A percentile compares a stretch with the other conserved stretches of the same genome.
Evolutionary conservation across 805 yeast genomes (phyloP).

Genomic region (Kluyveromyces wickerhamii): DNA sequence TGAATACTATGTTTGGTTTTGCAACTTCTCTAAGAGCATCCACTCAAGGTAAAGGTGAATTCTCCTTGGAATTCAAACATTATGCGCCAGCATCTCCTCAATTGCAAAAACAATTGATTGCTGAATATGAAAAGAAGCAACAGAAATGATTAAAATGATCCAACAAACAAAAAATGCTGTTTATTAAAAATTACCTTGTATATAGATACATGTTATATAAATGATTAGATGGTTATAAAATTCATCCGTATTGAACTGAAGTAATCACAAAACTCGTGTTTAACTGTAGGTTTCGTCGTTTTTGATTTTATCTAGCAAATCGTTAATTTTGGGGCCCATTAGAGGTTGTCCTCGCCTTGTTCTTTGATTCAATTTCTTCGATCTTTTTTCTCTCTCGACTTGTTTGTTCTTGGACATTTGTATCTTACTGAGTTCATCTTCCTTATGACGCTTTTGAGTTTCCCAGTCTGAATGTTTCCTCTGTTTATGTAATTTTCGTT

Average conservation of each 20-base stretch:
- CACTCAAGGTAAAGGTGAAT: conserved; percentile 99
- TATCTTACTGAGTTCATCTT: conserved; percentile 32
- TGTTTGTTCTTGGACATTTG: conserved; percentile 33
- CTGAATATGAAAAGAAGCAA: conserved; percentile 62
- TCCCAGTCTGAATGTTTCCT: conserved; percentile 29
- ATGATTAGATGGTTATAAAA: background rate
- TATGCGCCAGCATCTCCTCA: conserved; percentile 89
- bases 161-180: background rate
- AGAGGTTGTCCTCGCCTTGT: conserved; percentile 80
- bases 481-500: conserved; percentile 30
- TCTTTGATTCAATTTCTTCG: conserved; percentile 39
- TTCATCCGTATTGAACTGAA: no score
- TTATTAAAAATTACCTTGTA: conserved; percentile 3
- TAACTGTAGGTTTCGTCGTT: conserved; percentile 35
- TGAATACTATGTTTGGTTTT: conserved; percentile 92
- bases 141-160: conserved; percentile 1
- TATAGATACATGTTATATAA: conserved; percentile 4
- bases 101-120: conserved; percentile 82
- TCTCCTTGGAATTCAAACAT: conserved; percentile 87
- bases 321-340: conserved; percentile 83
- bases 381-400: conserved; percentile 36
- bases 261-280: no score
- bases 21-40: conserved; percentile 92
- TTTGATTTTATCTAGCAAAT: conserved; percentile 69
- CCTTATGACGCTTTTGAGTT: conserved; percentile 34